Evolutionary conservation across 1,139 yeast species (phyloP), one percentile per base, ranked within the genome.

Genomic region (Suhomyces bokatorum): DNA sequence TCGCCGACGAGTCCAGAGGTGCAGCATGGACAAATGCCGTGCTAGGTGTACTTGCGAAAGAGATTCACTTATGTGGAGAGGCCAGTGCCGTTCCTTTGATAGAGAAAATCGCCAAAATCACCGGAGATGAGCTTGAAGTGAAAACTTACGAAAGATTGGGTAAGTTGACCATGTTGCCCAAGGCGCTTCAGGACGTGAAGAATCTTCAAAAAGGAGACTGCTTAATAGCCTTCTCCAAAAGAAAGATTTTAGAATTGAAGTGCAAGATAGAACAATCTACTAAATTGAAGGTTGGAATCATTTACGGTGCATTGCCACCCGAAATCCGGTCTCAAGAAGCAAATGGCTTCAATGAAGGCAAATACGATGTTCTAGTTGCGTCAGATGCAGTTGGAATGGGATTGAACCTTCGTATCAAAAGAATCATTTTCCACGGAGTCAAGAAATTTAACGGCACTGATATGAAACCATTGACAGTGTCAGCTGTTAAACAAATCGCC

Each of bases 331-430:
- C 91, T 2, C 80, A 81, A 52, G 97, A 93, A 58, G 97, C 98
- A 0, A 66, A 72, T 29, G 73, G 80, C 35, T 93, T 93, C 63
- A 93, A 93, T 57, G 67, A 63, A 17, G 95, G 95, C 3, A 77
- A 78, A 37, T 85, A 82, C 51, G 95, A 91, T 56, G 77, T 87
- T 17, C 69, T 93, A 37, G 88, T 93, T 4, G 98, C 99, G 0
- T 87, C 97, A 0, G 99, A 93, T 69, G 99, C 99, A 0, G 82
- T 93, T 47, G 99, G 99, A 2, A 93, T 93, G 98, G 99, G 99
- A 0, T 73, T 93, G 43, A 93, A 93, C 58, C 72, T 93, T 56
- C 84, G 86, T 22, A 90, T 93, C 52, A 81, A 83, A 49, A 70
- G 99, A 46, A 79, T 93, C 13, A 78, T 93, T 1, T 91, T 93